phyloP scores from a whole-genome alignment of 306 rosid species.

The Cucurbita maxima region DNA sequence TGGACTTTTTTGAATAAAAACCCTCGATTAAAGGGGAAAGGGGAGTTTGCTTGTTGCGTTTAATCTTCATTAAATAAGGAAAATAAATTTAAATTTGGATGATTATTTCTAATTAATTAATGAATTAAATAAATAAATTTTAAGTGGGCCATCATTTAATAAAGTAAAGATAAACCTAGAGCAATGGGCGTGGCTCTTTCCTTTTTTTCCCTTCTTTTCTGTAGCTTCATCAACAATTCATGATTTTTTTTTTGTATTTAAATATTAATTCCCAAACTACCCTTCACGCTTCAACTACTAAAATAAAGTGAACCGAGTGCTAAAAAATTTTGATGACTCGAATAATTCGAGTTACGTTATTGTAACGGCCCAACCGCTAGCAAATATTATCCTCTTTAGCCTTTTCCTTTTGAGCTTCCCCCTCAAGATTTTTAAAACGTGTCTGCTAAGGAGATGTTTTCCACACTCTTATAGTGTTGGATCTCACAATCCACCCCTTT shows the following conservation, averaged over 20 bases:
- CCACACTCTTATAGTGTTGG: no score
- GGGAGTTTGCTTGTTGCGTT: neutral
- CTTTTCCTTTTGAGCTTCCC: no score
- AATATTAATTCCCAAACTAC: neutral
- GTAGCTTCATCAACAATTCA: slow-evolving; percentile 35
- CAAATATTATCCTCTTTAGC: no score
- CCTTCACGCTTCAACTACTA: neutral
- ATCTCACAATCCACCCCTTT: no score
- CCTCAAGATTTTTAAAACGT: no score
- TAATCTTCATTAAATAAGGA: neutral
- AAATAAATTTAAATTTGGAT: neutral
- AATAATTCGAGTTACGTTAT: no score
- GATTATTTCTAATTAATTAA: neutral
- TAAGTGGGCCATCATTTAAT: neutral
- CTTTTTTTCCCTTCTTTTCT: slow-evolving; percentile 1
- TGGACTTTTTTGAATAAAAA: neutral
- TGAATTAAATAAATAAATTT: neutral
- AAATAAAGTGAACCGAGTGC: no score
- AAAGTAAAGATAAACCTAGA: neutral
- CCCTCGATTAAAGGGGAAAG: neutral
- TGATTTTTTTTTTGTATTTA: neutral
- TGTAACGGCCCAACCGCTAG: no score
- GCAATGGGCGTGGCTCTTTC: slow-evolving; percentile 1
- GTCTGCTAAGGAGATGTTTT: no score
- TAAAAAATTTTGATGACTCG: no score